Base-by-base conservation (phyloP, 495 filamentous ascomycete species). In the Collariella sp. region DNA sequence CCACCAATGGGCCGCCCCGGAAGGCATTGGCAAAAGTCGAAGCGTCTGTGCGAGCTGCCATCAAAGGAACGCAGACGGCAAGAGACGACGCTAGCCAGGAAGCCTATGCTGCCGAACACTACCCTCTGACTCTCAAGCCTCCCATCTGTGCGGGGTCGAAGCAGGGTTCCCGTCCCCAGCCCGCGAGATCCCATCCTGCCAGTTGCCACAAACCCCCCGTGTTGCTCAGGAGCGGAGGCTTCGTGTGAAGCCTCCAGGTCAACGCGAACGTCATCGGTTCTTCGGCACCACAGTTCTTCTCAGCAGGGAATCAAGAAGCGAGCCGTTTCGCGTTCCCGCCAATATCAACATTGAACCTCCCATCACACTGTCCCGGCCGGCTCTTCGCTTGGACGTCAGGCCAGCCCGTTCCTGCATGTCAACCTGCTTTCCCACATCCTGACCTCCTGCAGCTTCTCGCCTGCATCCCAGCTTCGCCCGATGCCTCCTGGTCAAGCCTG, bases 401-500 rank as follows among this genome's bases (percentile, higher is more conserved):
- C 42, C 11, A 24, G 31, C 33, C 34, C 22, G 31, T 9, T 49
- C 34, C 12, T 36, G 43, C 35, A 55, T 31, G 53, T 50, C 52
- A n/a, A 58, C 52, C 52, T 44, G 55, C 52, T 26, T 48, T 51
- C 26, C 54, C 29, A 19, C 11, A 24, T 49, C 47, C 22, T 50
- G 47, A 23, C 29, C 44, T 26, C 39, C 48, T 50, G 58, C 62
- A 52, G 50, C 52, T 54, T 35, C 29, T 56, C 49, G 50, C 54
- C 40, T 55, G 59, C 62, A 62, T 59, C 55, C 64, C 62, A 62
- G 52, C 53, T 58, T 41, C 36, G 54, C 53, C 60, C 57, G 46
- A 47, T 49, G 38, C 19, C 58, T 61, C 64, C 58, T 58, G 59
- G 63, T 62, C 65, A 63, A 63, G 54, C 65, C 65, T 63, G 34